These are phyloP conservation scores for Vanilla planifolia DNA, from an alignment of 106 monocot genomes.

Conservation along the genomic window DNA sequence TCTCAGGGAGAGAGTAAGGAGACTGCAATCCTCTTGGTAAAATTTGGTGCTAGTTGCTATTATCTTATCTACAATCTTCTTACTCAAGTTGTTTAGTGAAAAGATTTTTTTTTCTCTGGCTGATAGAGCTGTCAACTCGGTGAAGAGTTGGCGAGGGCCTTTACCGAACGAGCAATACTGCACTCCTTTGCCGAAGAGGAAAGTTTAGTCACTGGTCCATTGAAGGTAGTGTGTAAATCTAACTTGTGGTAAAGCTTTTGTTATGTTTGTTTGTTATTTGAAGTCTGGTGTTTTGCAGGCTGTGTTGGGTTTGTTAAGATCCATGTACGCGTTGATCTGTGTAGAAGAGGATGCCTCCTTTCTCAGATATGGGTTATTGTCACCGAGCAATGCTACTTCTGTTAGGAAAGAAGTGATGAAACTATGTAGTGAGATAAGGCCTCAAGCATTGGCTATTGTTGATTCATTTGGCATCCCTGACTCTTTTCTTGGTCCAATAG, in stretches of 20 bases:
- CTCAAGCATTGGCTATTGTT: constrained; percentile 62
- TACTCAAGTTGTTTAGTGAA: neutral
- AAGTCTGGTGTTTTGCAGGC: constrained; percentile 37
- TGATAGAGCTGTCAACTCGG: constrained; percentile 82
- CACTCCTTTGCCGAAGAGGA: constrained; percentile 48
- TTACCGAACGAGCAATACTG: constrained; percentile 65
- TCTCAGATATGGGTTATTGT: constrained; percentile 70
- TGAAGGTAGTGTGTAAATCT: constrained; percentile 44
- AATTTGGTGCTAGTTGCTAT: neutral
- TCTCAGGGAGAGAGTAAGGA: constrained; percentile 63
- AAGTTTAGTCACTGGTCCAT: constrained; percentile 29
- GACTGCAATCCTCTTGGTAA: constrained; percentile 59
- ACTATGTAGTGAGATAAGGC: constrained; percentile 60
- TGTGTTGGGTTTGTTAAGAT: constrained; percentile 62
- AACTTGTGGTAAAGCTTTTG: neutral
- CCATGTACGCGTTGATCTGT: constrained; percentile 65
- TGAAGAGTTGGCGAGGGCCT: constrained; percentile 76
- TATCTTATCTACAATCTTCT: neutral
- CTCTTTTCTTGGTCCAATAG: constrained; percentile 69
- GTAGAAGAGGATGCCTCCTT: constrained; percentile 80
- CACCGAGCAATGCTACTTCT: constrained; percentile 45
- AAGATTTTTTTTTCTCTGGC: neutral
- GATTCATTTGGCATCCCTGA: constrained; percentile 85
- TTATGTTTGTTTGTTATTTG: neutral
- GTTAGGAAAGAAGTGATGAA: constrained; percentile 69